Evolutionary conservation across 140 eudicot genomes (phyloP), one percentile per base, ranked within the genome.

Genomic region (Bidens hawaiensis): DNA sequence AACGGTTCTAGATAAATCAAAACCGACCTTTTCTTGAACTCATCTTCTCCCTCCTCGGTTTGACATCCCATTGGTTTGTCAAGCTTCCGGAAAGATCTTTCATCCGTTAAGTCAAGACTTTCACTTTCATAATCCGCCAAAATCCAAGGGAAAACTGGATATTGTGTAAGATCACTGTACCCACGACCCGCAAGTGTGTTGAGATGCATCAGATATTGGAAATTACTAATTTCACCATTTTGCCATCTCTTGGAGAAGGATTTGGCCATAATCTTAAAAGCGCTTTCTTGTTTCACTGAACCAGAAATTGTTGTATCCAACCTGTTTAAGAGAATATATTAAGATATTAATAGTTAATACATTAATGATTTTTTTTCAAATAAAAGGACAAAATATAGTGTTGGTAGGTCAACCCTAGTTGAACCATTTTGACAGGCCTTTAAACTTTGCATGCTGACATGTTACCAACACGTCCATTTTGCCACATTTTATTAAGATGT

Each of bases 111-210:
- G 64, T 94, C 83, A 30, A 94, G 77, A 52, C 70, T 58, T 65
- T 88, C 94, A 63, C 97, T 94, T 64, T 94, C 99, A 51, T 94
- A 94, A 77, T 94, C 99, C 16, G 97, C 82, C 23, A 94, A 75
- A 60, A 94, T 83, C 99, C 99, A 94, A 4, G 99, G 99, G 64
- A 94, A 94, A 62, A 94, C 99, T 2, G 99, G 99, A 69, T 94
- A 94, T 68, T 94, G 99, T 40, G 99, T 94, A 24, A 94, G 89
- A 85, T 94, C 99, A 76, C 99, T 94, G 75, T 94, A 94, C 52
- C 99, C 99, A 71, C 99, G 99, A 33, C 99, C 99, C 10, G 99
- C 99, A 62, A 94, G 85, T 6, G 99, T 94, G 81, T 94, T 94
- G 49, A 94, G 94, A 71, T 94, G 99, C 99, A 94, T 94, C 71